phyloP scores from a whole-genome alignment of 345 rosid species.

The Eucalyptus globulus region DNA sequence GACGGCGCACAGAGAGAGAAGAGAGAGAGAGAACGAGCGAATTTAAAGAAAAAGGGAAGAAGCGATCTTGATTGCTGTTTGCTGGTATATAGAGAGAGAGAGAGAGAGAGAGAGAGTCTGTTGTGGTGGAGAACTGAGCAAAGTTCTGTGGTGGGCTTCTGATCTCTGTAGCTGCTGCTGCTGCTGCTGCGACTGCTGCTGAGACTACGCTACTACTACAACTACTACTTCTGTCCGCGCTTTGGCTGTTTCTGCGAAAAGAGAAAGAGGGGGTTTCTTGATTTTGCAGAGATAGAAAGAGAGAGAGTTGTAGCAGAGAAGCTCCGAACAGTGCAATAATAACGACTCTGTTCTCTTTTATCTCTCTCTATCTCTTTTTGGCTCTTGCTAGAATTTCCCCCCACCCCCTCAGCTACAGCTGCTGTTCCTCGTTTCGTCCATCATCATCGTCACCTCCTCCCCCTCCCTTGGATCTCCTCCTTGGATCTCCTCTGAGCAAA shows the following conservation, averaged over 20 bases:
- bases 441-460: background rate
- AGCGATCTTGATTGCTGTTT: background rate
- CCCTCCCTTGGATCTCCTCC: background rate
- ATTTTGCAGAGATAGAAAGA: background rate
- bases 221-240: slow-evolving; percentile 16
- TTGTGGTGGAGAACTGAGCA: background rate
- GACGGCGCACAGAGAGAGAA: slow-evolving; percentile 8
- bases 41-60: background rate
- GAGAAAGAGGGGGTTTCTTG: background rate
- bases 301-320: background rate
- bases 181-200: background rate
- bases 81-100: background rate
- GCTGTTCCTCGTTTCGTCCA: background rate
- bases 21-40: background rate
- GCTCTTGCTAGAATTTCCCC: background rate
- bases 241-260: slow-evolving; percentile 15
- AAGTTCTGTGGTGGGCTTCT: background rate
- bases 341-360: background rate
- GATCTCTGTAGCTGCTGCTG: background rate
- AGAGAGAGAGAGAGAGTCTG: background rate
- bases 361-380: background rate
- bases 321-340: background rate
- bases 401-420: background rate
- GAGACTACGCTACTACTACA: background rate
- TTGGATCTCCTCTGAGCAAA: background rate